phyloP scores from a whole-genome alignment of 768 basidiomycete genomes.

The Leccinum fibrillosum region DNA sequence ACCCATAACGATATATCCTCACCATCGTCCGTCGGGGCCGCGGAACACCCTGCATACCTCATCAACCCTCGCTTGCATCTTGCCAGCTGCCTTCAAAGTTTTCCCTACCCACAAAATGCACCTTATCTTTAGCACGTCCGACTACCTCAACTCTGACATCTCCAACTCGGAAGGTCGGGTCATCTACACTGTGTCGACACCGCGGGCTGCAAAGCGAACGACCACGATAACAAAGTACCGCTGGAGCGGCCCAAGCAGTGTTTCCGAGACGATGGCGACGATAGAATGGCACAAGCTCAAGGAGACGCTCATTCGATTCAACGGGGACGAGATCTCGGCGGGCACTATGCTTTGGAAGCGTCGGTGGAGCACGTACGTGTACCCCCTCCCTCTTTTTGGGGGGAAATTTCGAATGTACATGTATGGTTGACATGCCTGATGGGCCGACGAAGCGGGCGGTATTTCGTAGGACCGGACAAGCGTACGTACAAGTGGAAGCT shows the following conservation, averaged over 20 bases:
- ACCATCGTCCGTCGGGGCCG: background rate
- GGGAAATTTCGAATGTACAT: background rate
- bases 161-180: constrained; percentile 17
- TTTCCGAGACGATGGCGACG: constrained; percentile 29
- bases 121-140: constrained; percentile 20
- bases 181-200: constrained; percentile 22
- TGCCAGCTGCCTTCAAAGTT: background rate
- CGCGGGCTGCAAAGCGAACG: constrained; percentile 9
- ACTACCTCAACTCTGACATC: constrained; percentile 19
- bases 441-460: constrained; percentile 24
- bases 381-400: background rate
- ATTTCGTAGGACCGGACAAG: constrained; percentile 33
- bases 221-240: constrained; percentile 26
- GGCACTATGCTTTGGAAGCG: constrained; percentile 21
- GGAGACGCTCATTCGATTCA: constrained; percentile 29
- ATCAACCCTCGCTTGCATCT: background rate
- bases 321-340: constrained; percentile 27
- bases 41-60: background rate
- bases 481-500: constrained; percentile 35
- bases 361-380: constrained; percentile 23
- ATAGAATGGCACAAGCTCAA: constrained; percentile 33
- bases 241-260: constrained; percentile 17
- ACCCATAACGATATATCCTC: background rate
- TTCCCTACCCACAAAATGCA: constrained; percentile 8
- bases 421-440: background rate